phyloP scores from a whole-genome alignment of 257 asterid genomes.

The Nicotiana benthamiana region DNA sequence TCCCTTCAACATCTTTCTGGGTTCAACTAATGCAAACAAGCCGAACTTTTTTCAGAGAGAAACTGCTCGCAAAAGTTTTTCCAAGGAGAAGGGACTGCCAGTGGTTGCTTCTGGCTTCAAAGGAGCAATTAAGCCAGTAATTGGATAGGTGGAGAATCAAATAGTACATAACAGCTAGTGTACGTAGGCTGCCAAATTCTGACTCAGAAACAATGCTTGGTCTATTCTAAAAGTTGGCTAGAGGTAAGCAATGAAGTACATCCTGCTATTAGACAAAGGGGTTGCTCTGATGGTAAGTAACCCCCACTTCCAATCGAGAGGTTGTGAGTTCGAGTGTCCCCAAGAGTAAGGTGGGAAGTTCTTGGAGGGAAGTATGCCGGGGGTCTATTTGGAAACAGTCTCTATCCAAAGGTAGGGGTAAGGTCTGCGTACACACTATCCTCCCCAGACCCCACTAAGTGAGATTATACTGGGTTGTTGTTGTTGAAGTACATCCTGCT shows the following conservation, averaged over 20 bases:
- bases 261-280: no score
- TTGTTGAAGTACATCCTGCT: conserved; percentile 37
- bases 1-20: conserved; percentile 87
- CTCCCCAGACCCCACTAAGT: no score
- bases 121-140: conserved; percentile 57
- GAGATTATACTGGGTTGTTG: no score
- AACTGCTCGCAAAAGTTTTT: conserved; percentile 51
- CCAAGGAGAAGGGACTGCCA: conserved; percentile 57
- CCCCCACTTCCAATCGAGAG: no score
- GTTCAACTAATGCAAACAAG: conserved; percentile 24
- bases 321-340: no score
- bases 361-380: no score
- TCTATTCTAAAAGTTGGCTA: conserved; percentile 57
- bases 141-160: conserved; percentile 81
- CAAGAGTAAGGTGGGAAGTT: no score
- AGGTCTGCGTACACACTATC: no score
- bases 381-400: no score
- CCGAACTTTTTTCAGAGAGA: conserved; percentile 35
- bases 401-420: no score
- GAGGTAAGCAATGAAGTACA: no score
- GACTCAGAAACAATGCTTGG: conserved; percentile 83
- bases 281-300: no score
- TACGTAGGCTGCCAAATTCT: conserved; percentile 66
- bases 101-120: conserved; percentile 45
- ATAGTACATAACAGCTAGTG: conserved; percentile 97